phyloP scores from a whole-genome alignment of 2,329 filamentous ascomycete genomes.

The Nemania abortiva region DNA sequence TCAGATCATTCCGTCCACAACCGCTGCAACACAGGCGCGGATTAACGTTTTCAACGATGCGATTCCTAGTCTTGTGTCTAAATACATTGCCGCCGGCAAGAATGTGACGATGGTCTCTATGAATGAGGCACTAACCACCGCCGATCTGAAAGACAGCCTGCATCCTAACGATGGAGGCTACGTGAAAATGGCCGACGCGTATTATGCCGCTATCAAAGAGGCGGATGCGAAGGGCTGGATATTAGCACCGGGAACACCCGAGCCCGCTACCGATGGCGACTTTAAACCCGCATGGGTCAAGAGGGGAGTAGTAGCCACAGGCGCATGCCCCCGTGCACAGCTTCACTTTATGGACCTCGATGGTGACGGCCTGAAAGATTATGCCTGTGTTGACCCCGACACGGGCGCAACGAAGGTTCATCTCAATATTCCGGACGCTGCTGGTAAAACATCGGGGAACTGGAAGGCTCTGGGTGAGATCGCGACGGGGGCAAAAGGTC shows the following conservation, averaged over 20 bases:
- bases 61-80: background rate
- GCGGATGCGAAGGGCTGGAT: conserved; percentile 18
- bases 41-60: conserved; percentile 9
- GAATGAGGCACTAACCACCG: conserved; percentile 2
- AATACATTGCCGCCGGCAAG: background rate
- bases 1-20: conserved; percentile 12
- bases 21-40: background rate
- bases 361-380: conserved; percentile 20
- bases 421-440: conserved; percentile 11
- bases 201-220: conserved; percentile 6
- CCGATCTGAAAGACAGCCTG: conserved; percentile 1
- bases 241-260: background rate
- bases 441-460: conserved; percentile 1
- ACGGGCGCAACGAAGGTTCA: background rate
- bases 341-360: conserved; percentile 23
- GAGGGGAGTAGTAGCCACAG: background rate
- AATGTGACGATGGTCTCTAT: conserved; percentile 7
- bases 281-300: conserved; percentile 9
- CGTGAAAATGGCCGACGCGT: conserved; percentile 16
- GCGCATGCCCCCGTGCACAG: conserved; percentile 1
- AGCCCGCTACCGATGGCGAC: conserved; percentile 1
- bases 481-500: conserved; percentile 6
- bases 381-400: conserved; percentile 14
- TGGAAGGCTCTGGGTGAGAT: background rate
- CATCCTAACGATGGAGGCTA: conserved; percentile 28